A percentile compares a stretch with the other conserved stretches of the same genome.
These are phyloP conservation scores for Aspergillus candidus DNA, from an alignment of 2,329 filamentous ascomycete genomes.

Conservation along the genomic window DNA sequence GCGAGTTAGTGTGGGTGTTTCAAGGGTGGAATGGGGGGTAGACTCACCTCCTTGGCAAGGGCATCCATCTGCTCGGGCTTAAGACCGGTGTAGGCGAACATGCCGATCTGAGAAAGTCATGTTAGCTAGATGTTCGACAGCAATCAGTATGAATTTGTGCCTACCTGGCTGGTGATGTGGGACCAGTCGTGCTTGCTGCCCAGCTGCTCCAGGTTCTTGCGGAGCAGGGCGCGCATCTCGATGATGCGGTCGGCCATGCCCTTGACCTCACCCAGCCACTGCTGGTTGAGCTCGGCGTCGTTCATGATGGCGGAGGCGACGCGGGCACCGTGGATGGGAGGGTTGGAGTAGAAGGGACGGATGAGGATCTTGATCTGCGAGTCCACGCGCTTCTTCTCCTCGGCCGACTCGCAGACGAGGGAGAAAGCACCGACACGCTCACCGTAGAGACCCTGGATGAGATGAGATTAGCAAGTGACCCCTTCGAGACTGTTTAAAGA, in stretches of 20 bases:
- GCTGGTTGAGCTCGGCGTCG: conserved; percentile 73
- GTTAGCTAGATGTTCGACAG: conserved; percentile 3
- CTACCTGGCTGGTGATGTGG: conserved; percentile 84
- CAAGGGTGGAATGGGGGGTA: neutral
- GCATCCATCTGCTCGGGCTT: conserved; percentile 84
- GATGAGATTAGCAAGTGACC: neutral
- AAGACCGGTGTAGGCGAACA: conserved; percentile 98
- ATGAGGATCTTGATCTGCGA: conserved; percentile 98
- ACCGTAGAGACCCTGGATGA: conserved; percentile 77
- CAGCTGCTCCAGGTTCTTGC: conserved; percentile 89
- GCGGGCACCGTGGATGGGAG: conserved; percentile 90
- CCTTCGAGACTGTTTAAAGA: neutral
- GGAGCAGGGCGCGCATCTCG: conserved; percentile 89
- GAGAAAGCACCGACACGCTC: conserved; percentile 98
- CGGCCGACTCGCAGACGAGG: conserved; percentile 73
- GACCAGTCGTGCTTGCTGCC: conserved; percentile 97
- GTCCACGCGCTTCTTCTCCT: conserved; percentile 92
- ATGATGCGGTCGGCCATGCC: conserved; percentile 99
- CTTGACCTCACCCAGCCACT: conserved; percentile 97
- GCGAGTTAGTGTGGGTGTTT: conserved; percentile 8
- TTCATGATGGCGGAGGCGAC: conserved; percentile 90
- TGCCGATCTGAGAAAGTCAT: conserved; percentile 63
- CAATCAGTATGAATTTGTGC: neutral
- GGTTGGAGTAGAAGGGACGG: conserved; percentile 96
- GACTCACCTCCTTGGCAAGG: conserved; percentile 72